Conservation (phyloP, 441 rosid species). For the Omphalea diandra region DNA sequence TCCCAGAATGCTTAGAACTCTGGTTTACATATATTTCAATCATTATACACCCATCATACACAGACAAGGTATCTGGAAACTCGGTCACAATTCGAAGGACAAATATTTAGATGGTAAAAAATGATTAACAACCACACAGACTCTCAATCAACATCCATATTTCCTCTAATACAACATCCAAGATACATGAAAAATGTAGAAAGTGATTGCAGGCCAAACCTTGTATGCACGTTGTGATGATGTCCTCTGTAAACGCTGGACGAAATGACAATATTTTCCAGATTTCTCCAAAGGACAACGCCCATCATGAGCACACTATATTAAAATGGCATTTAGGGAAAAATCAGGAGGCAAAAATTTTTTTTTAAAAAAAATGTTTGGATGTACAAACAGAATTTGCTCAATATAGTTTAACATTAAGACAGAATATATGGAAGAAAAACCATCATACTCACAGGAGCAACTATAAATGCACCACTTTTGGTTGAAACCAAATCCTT, state of each 20-base stretch:
- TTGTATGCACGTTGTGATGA: slow-evolving; percentile 85
- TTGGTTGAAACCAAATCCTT: slow-evolving; percentile 57
- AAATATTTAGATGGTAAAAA: neutral
- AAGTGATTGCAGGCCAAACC: slow-evolving; percentile 39
- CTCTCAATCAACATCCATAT: neutral
- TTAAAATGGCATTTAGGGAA: slow-evolving; percentile 24
- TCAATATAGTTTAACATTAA: slow-evolving; percentile 9
- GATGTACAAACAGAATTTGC: neutral
- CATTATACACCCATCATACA: neutral
- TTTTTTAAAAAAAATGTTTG: slow-evolving; percentile 2
- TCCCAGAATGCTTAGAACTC: neutral
- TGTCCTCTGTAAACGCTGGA: slow-evolving; percentile 90
- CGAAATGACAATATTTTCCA: slow-evolving; percentile 90
- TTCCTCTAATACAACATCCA: neutral
- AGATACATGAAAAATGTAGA: neutral
- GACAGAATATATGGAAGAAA: neutral
- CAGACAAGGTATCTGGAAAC: neutral
- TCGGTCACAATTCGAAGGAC: neutral
- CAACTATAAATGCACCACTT: slow-evolving; percentile 75
- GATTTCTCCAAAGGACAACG: slow-evolving; percentile 75
- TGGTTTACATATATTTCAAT: neutral
- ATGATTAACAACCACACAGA: neutral
- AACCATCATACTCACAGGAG: slow-evolving; percentile 65
- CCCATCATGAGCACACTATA: slow-evolving; percentile 96
- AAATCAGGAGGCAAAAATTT: slow-evolving; percentile 3